Percentiles rank a stretch among this genome's conserved stretches.
phyloP scores from a whole-genome alignment of 2,329 filamentous ascomycete species.

The Pseudogymnoascus destructans region DNA sequence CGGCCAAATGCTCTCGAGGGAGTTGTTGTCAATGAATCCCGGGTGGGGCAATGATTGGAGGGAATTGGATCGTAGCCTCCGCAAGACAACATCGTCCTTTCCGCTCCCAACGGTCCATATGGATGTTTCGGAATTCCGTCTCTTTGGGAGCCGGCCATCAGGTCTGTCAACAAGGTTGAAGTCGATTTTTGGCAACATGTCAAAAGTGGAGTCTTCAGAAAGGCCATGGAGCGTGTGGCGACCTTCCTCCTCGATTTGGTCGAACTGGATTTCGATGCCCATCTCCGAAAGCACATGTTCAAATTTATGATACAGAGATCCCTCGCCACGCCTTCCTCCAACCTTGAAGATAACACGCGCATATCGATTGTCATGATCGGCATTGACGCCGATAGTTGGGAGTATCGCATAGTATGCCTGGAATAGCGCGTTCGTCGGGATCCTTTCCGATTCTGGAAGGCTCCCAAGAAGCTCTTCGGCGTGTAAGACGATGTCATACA shows the following conservation, averaged over 20 bases:
- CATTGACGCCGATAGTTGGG: conserved; percentile 53
- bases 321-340: conserved; percentile 47
- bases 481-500: conserved; percentile 62
- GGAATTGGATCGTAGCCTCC: conserved; percentile 20
- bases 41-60: conserved; percentile 7
- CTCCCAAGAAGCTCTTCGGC: conserved; percentile 52
- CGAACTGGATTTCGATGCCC: conserved; percentile 58
- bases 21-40: background rate
- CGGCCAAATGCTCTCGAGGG: background rate
- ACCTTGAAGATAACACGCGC: conserved; percentile 70
- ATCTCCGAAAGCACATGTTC: conserved; percentile 52
- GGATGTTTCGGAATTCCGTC: conserved; percentile 26
- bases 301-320: conserved; percentile 55
- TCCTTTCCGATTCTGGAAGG: conserved; percentile 45
- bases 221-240: background rate
- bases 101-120: conserved; percentile 20
- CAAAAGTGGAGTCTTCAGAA: background rate
- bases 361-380: conserved; percentile 62
- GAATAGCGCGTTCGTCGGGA: conserved; percentile 68
- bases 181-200: background rate
- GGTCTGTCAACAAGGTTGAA: background rate
- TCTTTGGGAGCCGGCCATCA: conserved; percentile 11
- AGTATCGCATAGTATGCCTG: conserved; percentile 67
- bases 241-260: conserved; percentile 27
- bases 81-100: conserved; percentile 9